Conservation (phyloP, 2,329 filamentous ascomycete species). For the Albophoma yamanashiensis region DNA sequence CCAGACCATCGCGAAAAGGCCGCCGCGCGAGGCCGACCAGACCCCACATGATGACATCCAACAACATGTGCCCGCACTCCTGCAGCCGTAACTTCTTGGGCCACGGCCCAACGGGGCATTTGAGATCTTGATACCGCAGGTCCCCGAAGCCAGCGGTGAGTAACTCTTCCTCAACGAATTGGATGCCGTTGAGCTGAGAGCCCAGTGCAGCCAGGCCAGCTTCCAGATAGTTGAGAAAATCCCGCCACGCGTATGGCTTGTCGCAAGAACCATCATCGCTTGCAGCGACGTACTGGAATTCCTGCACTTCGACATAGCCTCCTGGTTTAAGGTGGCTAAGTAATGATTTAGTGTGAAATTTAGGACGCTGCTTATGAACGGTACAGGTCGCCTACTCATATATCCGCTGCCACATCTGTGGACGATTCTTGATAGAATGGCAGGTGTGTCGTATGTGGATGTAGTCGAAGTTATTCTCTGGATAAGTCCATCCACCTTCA, state of each 20-base stretch:
- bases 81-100: slow-evolving; percentile 28
- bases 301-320: slow-evolving; percentile 39
- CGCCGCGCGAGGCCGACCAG: slow-evolving; percentile 26
- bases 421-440: slow-evolving; percentile 31
- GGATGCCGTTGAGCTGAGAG: slow-evolving; percentile 29
- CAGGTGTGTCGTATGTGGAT: slow-evolving; percentile 38
- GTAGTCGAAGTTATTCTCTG: slow-evolving; percentile 33
- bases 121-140: slow-evolving; percentile 29
- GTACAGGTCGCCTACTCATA: slow-evolving; percentile 25
- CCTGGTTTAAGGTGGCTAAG: slow-evolving; percentile 39
- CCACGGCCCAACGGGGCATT: slow-evolving; percentile 39
- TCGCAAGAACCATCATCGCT: slow-evolving; percentile 34
- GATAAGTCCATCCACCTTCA: slow-evolving; percentile 36
- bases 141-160: slow-evolving; percentile 29
- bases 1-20: slow-evolving; percentile 26
- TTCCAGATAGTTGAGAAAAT: slow-evolving; percentile 30
- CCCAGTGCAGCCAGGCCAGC: slow-evolving; percentile 30
- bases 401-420: slow-evolving; percentile 28
- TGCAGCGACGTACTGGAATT: slow-evolving; percentile 28
- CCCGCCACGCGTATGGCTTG: slow-evolving; percentile 33
- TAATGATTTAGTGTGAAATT: neutral
- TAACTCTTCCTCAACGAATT: slow-evolving; percentile 23
- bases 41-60: slow-evolving; percentile 29
- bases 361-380: neutral
- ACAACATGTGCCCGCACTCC: slow-evolving; percentile 33